phyloP scores from a whole-genome alignment of 805 yeast species.

The Hanseniaspora lachancei region DNA sequence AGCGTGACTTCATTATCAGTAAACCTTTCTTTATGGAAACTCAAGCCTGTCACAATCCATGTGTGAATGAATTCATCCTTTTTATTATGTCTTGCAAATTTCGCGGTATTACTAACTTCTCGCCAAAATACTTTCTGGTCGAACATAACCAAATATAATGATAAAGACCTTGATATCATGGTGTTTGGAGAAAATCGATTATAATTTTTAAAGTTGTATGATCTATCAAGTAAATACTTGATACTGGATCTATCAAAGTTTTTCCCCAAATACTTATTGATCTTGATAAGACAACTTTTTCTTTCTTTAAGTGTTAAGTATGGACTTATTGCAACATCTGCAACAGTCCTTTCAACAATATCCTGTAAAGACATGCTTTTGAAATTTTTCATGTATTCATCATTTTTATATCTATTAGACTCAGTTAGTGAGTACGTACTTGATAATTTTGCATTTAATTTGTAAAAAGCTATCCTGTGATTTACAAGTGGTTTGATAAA shows the following conservation, averaged over 20 bases:
- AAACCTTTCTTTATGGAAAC: background rate
- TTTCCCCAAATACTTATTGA: slow-evolving; percentile 38
- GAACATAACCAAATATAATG: background rate
- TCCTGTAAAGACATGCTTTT: slow-evolving; percentile 42
- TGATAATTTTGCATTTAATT: too few species aligned
- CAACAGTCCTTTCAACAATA: slow-evolving; percentile 23
- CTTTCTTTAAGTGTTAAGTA: slow-evolving; percentile 15
- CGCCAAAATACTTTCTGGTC: background rate
- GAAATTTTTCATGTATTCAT: slow-evolving; percentile 28
- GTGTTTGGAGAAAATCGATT: background rate
- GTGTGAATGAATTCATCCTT: background rate
- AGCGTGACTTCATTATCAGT: background rate
- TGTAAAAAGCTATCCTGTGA: too few species aligned
- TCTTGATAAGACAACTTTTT: slow-evolving; percentile 32
- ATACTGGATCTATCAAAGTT: slow-evolving; percentile 30
- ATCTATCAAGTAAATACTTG: background rate
- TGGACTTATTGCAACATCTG: background rate
- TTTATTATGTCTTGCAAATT: background rate
- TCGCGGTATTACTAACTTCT: background rate
- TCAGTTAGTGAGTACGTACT: too few species aligned
- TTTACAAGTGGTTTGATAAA: too few species aligned
- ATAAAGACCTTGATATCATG: background rate
- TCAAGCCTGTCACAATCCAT: background rate
- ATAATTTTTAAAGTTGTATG: background rate
- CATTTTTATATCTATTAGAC: background rate